Conservation (phyloP, 306 rosid genomes). For the Gastrolobium bilobum region DNA sequence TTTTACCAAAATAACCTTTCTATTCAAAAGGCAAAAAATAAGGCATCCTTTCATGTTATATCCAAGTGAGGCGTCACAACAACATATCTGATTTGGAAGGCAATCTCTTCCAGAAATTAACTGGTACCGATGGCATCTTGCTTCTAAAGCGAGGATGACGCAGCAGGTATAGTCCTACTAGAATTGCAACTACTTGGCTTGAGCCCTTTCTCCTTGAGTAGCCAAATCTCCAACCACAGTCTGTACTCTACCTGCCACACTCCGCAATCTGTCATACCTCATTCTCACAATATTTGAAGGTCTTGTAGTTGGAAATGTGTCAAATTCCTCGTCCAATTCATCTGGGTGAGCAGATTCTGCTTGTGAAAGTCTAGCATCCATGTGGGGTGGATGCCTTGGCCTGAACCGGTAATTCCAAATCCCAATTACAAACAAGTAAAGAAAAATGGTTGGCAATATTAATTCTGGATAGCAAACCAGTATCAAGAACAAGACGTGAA, state of each 20-base stretch:
- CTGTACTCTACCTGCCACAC: constrained; percentile 87
- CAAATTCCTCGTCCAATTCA: constrained; percentile 94
- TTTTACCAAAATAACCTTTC: too few species aligned
- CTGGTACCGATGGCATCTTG: constrained; percentile 86
- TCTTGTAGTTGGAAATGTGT: constrained; percentile 70
- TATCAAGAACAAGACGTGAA: constrained; percentile 80
- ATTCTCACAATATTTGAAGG: constrained; percentile 77
- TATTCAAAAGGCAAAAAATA: too few species aligned
- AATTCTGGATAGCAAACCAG: constrained; percentile 89
- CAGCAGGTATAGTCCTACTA: constrained; percentile 74
- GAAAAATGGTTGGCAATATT: constrained; percentile 86
- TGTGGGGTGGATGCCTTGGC: constrained; percentile 90
- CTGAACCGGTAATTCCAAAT: constrained; percentile 87
- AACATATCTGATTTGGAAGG: constrained; percentile 83
- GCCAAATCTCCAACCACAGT: constrained; percentile 95
- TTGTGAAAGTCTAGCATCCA: constrained; percentile 91
- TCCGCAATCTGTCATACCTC: constrained; percentile 90
- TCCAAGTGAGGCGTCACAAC: constrained; percentile 52
- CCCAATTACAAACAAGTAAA: constrained; percentile 86
- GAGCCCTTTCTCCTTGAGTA: constrained; percentile 91
- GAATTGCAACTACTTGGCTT: constrained; percentile 85
- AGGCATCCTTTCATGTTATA: too few species aligned
- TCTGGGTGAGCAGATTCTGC: constrained; percentile 79
- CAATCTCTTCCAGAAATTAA: constrained; percentile 94
- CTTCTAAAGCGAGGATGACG: constrained; percentile 90